phyloP scores from a whole-genome alignment of 208 protist species.

The Wallacemonas sp. region DNA sequence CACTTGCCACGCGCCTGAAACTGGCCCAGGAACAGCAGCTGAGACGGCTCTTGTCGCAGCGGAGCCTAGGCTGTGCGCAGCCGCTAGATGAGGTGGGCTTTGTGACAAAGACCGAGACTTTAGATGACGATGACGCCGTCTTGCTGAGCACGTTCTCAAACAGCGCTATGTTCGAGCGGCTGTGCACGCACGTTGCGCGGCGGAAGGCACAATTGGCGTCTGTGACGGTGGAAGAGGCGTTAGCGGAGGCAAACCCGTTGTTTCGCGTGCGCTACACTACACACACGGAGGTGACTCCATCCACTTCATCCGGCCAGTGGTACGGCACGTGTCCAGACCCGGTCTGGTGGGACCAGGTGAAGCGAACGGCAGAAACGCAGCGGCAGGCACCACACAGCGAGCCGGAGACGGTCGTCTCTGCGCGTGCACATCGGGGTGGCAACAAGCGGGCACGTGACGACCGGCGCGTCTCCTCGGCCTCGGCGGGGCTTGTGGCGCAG shows the following conservation, averaged over 20 bases:
- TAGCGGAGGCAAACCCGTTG: not conserved
- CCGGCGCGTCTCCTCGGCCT: slow-evolving; percentile 9
- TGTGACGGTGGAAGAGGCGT: not conserved
- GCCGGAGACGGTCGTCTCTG: too few species aligned
- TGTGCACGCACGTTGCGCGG: slow-evolving; percentile 8
- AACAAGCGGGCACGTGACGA: slow-evolving; percentile 23
- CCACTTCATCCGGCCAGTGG: too few species aligned
- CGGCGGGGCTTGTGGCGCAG: slow-evolving; percentile 54
- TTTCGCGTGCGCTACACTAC: slow-evolving; percentile 1
- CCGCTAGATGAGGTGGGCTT: slow-evolving; percentile 21
- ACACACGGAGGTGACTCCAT: too few species aligned
- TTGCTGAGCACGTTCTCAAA: slow-evolving; percentile 65
- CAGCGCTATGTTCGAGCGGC: slow-evolving; percentile 29
- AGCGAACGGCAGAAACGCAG: not conserved
- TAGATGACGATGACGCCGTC: slow-evolving; percentile 34
- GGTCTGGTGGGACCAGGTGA: not conserved
- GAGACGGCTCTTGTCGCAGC: slow-evolving; percentile 58
- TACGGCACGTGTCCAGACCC: not conserved
- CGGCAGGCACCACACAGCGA: too few species aligned
- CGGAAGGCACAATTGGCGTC: too few species aligned
- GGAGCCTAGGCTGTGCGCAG: slow-evolving; percentile 39
- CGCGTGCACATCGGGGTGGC: too few species aligned
- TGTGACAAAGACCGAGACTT: slow-evolving; percentile 20
- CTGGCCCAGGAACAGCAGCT: slow-evolving; percentile 59
- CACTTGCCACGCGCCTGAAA: slow-evolving; percentile 23